Percentiles rank a stretch among this genome's conserved stretches.
Conservation (phyloP, 371 early-diverging fungal genomes). For the Zychaea mexicana region DNA sequence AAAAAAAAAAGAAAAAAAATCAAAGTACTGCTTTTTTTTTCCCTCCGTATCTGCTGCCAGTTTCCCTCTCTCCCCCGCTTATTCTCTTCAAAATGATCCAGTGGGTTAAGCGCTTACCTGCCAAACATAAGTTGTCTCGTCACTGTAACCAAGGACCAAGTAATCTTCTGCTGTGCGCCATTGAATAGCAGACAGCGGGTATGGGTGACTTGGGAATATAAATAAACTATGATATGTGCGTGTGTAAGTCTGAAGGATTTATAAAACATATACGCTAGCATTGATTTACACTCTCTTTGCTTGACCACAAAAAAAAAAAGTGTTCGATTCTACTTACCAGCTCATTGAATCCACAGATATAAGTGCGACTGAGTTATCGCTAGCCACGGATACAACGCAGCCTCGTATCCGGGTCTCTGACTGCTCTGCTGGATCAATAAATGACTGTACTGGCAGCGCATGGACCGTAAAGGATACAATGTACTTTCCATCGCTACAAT, state of each 20-base stretch:
- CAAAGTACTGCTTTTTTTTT: too few species aligned
- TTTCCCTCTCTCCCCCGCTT: not conserved
- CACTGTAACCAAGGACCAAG: constrained; percentile 64
- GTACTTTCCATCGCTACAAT: constrained; percentile 55
- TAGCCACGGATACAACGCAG: constrained; percentile 68
- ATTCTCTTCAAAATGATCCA: not conserved
- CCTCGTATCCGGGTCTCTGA: constrained; percentile 57
- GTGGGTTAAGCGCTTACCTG: constrained; percentile 66
- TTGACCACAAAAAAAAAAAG: not conserved
- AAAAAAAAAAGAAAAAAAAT: not conserved
- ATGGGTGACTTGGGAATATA: constrained; percentile 62
- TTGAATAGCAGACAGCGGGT: constrained; percentile 60
- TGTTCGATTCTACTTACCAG: constrained; percentile 48
- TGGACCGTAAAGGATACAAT: constrained; percentile 72
- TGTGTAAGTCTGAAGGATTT: too few species aligned
- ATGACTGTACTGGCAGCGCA: constrained; percentile 56
- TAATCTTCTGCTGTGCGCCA: constrained; percentile 75
- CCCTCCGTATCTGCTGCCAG: not conserved
- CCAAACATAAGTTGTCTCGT: constrained; percentile 75
- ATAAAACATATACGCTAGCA: too few species aligned
- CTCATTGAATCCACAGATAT: constrained; percentile 77
- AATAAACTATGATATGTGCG: constrained; percentile 42
- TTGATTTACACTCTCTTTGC: not conserved
- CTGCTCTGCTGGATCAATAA: constrained; percentile 67
- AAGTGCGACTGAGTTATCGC: constrained; percentile 70